These are phyloP conservation scores for Camellia sinensis DNA, from an alignment of 148 eudicot species.

Conservation along the genomic window DNA sequence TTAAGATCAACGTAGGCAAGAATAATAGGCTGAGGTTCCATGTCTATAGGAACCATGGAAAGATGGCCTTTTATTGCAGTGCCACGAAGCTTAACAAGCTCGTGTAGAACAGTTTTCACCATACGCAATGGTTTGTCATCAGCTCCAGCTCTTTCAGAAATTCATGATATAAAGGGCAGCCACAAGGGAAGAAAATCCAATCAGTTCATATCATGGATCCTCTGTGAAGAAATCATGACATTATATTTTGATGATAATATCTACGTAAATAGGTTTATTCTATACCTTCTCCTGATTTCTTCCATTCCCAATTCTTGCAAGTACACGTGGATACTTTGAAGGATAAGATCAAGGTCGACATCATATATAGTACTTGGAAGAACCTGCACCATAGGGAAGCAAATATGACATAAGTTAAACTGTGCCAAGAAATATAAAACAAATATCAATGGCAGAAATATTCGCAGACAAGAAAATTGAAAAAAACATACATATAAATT, in stretches of 20 bases:
- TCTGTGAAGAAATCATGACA: not conserved
- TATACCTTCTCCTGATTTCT: constrained; percentile 96
- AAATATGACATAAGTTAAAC: not conserved
- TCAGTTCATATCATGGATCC: not conserved
- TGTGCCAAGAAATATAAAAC: not conserved
- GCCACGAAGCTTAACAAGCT: constrained; percentile 96
- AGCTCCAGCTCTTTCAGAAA: constrained; percentile 78
- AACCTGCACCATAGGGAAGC: constrained; percentile 51
- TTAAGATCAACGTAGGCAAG: constrained; percentile 97
- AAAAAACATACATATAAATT: not conserved
- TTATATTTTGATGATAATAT: not conserved
- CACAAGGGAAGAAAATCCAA: not conserved
- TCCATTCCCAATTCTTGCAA: constrained; percentile 98
- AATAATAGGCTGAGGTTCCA: constrained; percentile 95
- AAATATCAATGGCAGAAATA: not conserved
- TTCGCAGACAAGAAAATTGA: not conserved
- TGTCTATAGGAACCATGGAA: constrained; percentile 94
- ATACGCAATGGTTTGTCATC: constrained; percentile 98
- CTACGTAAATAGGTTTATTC: not conserved
- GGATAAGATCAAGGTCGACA: constrained; percentile 92
- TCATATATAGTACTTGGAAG: constrained; percentile 91
- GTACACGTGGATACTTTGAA: constrained; percentile 92
- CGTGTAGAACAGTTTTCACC: constrained; percentile 98
- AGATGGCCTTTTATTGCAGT: constrained; percentile 98
- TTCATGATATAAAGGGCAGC: not conserved